phyloP scores from a whole-genome alignment of 2,329 filamentous ascomycete species.

The Ophiostoma himal-ulmi region DNA sequence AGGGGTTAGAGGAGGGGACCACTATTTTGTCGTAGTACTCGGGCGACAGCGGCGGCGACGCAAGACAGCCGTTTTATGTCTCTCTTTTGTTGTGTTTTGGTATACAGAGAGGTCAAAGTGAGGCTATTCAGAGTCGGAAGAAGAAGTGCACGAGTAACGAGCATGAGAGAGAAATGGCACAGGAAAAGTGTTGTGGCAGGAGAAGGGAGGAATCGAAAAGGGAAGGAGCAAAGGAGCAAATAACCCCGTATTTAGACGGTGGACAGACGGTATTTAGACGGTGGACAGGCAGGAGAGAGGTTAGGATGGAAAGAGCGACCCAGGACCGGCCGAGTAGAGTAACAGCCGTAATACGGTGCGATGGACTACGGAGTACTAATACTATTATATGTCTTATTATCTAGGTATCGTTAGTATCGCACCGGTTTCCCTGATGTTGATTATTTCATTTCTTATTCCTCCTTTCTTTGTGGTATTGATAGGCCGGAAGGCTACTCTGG shows the following conservation, averaged over 20 bases:
- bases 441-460: not conserved
- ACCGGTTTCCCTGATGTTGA: not conserved
- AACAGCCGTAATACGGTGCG: constrained; percentile 1
- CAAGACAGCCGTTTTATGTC: constrained; percentile 10
- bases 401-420: not conserved
- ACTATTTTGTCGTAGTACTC: constrained; percentile 14
- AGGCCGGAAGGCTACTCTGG: not conserved
- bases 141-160: not conserved
- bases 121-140: constrained; percentile 5
- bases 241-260: too few relatives aligned
- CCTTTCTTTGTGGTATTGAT: not conserved
- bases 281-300: not conserved
- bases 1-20: constrained; percentile 14
- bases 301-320: constrained; percentile 9
- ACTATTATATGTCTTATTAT: not conserved
- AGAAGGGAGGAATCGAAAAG: not conserved
- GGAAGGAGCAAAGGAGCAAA: not conserved
- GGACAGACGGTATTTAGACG: too few relatives aligned
- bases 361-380: not conserved
- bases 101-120: not conserved
- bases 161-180: not conserved
- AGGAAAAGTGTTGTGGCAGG: not conserved
- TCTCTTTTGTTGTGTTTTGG: not conserved
- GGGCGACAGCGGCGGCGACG: constrained; percentile 9
- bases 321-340: not conserved